phyloP scores from a whole-genome alignment of 768 basidiomycete species.

The Cystobasidium onofrii region DNA sequence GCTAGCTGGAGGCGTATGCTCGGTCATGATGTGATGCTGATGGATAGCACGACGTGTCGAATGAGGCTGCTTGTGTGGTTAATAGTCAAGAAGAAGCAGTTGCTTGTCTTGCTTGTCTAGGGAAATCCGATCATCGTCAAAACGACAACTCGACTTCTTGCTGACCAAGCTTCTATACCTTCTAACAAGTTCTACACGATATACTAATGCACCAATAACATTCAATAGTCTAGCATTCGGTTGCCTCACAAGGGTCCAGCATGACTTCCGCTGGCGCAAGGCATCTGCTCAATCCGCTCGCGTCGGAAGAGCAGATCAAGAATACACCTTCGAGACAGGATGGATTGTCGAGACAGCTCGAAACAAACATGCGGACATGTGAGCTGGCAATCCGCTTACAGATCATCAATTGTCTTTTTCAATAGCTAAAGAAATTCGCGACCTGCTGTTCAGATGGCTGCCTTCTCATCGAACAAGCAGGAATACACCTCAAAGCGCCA shows the following conservation, averaged over 20 bases:
- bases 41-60: neutral
- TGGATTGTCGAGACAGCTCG: slow-evolving; percentile 3
- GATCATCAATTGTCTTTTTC: no score
- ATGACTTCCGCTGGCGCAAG: slow-evolving; percentile 20
- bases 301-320: slow-evolving; percentile 21
- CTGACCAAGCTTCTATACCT: neutral
- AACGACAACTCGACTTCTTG: no score
- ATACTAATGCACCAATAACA: neutral
- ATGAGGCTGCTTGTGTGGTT: neutral
- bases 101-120: no score
- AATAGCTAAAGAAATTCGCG: no score
- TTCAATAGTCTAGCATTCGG: neutral
- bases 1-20: neutral
- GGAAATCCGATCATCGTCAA: no score
- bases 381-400: neutral
- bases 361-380: slow-evolving; percentile 23
- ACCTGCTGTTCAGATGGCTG: slow-evolving; percentile 55
- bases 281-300: slow-evolving; percentile 29
- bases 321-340: slow-evolving; percentile 17
- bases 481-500: slow-evolving; percentile 78
- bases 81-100: neutral
- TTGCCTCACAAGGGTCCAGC: neutral
- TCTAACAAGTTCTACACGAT: neutral
- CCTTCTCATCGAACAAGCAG: slow-evolving; percentile 90
- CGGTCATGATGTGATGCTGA: neutral